Evolutionary conservation across 352 stramenopile genomes (phyloP), one percentile per base, ranked within the genome.

Genomic region (Pythium aphanidermatum): DNA sequence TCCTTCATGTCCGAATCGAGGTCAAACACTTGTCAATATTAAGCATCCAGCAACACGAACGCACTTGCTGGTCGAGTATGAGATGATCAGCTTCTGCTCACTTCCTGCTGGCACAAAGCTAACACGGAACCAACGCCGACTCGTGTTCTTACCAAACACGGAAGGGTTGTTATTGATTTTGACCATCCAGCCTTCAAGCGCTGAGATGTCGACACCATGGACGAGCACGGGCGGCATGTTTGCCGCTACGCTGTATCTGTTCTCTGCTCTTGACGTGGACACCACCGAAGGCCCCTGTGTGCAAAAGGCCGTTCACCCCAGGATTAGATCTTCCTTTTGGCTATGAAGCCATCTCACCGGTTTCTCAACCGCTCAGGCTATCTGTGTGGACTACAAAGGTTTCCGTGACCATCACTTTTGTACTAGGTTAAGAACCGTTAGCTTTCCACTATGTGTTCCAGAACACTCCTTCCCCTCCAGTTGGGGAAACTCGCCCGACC

Each of bases 111-210:
- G 51, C 5, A 81, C 65, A 20, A 80, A 84, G 32, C 60, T 69
- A 29, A 92, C 74, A 40, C 74, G 70, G 66, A 92, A 92, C 80
- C 80, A 92, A 5, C 80, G 60, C 3, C 79, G 74, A 39, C 74
- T 88, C 53, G 59, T 77, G 51, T 63, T 79, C 54, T 86, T 86
- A 46, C 77, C 75, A 26, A 92, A 92, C 56, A 89, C 65, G 21
- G 70, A 83, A 37, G 73, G 76, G 24, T 89, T 89, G 68, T 60
- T 89, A 51, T 92, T 87, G 71, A 90, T 86, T 55, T 92, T 92
- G 56, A 85, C 47, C 75, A 92, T 85, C 76, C 77, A 92, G 24
- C 80, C 80, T 53, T 92, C 80, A 23, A 89, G 65, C 59, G 74
- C 72, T 43, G 74, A 83, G 65, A 92, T 89, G 48, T 92, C 75